Percentiles rank a stretch among this genome's conserved stretches.
Evolutionary conservation across 441 rosid species (phyloP).

Genomic region (Corymbia calophylla): DNA sequence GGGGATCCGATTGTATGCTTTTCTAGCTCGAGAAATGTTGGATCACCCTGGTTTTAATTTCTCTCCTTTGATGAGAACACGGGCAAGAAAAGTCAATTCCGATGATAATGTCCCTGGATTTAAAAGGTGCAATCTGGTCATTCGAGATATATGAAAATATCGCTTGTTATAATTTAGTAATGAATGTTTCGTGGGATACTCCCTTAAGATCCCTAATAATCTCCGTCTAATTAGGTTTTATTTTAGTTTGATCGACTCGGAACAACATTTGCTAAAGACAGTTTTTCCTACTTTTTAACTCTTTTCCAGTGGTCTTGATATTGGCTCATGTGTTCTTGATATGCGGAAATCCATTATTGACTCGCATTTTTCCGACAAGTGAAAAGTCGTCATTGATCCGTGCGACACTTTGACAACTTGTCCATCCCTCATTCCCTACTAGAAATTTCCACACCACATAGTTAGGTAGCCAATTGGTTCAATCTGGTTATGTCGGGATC

Average conservation of each 20-base stretch:
- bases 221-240: fast-evolving
- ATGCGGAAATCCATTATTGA: neutral
- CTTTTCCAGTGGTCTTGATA: neutral
- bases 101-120: fast-evolving
- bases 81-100: neutral
- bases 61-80: neutral
- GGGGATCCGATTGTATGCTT: neutral
- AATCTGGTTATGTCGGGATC: neutral
- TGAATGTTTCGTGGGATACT: neutral
- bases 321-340: neutral
- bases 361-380: neutral
- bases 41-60: neutral
- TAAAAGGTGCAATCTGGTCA: fast-evolving
- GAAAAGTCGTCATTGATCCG: fast-evolving
- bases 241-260: neutral
- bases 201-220: neutral
- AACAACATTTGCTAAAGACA: neutral
- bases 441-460: neutral
- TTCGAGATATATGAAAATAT: neutral
- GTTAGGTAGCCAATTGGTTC: too few species aligned
- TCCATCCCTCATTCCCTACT: neutral
- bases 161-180: fast-evolving
- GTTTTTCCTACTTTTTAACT: neutral
- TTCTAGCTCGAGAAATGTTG: neutral
- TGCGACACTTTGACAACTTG: neutral